Base-by-base conservation (phyloP, 352 stramenopile species). In the Discostella stelligera region DNA sequence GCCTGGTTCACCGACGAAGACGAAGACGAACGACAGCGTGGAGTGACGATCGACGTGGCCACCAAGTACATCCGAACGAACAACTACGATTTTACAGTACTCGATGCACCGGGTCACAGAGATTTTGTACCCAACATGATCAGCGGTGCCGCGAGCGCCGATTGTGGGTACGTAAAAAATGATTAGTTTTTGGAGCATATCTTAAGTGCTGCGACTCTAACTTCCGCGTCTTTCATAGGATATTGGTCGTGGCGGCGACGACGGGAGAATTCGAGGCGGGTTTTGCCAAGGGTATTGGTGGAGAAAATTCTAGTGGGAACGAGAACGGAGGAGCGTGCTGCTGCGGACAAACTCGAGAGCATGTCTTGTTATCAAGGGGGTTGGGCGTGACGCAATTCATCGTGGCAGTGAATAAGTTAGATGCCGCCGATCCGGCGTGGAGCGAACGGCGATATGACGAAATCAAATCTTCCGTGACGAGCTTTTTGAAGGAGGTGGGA, bases 101-200 rank as follows among this genome's bases (percentile, higher is more conserved):
- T 99, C 30, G 97, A 99, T 84, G 96, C 97, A 6, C 97, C 97
- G 3, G 97, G 97, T 0, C 97, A 99, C 73, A 89, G 90, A 18
- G 97, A 99, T 72, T 99, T 98, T 68, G 96, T 99, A 46, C 95
- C 95, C 4, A 97, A 97, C 77, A 98, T 98, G 95, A 99, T 99
- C 80, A 94, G 94, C 2, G 96, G 96, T 3, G 95, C 96, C 0
- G 94, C 86, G n/a, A 78, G 93, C 46, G 85, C 88, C 0, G 88
- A 91, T 80, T 83, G 79, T 52, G 95, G 82, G n/a, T n/a, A n/a
- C n/a, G n/a, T n/a, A n/a, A n/a, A n/a, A n/a, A n/a, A n/a, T n/a
- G n/a, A n/a, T n/a, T n/a, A n/a, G n/a, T n/a, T n/a, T n/a, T n/a
- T n/a, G n/a, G n/a, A n/a, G n/a, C n/a, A n/a, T n/a, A n/a, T n/a